Base-by-base conservation (phyloP, 1,284 basidiomycete genomes). In the Trametes hirsuta region DNA sequence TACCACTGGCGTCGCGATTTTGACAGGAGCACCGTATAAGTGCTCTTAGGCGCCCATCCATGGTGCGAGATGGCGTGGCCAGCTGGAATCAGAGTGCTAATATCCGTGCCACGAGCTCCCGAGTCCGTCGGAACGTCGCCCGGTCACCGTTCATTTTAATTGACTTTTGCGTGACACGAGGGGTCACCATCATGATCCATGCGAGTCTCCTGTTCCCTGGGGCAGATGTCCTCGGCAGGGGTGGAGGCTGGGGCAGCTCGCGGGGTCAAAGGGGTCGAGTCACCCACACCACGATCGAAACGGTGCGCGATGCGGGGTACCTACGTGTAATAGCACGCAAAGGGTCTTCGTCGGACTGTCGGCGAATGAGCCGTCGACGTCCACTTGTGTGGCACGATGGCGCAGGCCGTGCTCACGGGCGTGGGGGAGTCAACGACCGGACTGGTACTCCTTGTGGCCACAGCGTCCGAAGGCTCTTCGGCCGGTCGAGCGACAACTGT, bases 51-150 rank as follows among this genome's bases (percentile, higher is more conserved):
- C 53, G 53, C 53, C 53, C 53, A 22, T 14, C 4, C 37, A 52
- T 36, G 49, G 56, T 45, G 44, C 39, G 44, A 47, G 56, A 52
- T 52, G 18, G 49, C 56, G 30, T 30, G 30, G 56, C 45, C 55
- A 44, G 36, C 18, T 18, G 18, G 18, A 18, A 18, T 18, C 18
- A 18, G 18, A 18, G 18, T 18, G 18, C 18, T 18, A n/a, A n/a
- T n/a, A 18, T 18, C 18, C 18, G 18, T 18, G 18, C 18, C 18
- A 18, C 18, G 54, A 12, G 39, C n/a, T 18, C 18, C 18, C 18
- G 39, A 40, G 14, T 18, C 14, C 39, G 39, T 30, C 8, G 30
- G 30, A 30, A 30, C 30, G 30, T 30, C 30, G 30, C 30, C 30
- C 30, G 30, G 30, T 30, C 30, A 30, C 30, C 30, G 30, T 30